These are phyloP conservation scores for Corrigiola litoralis DNA, from an alignment of 179 eudicot species.

Conservation along the genomic window DNA sequence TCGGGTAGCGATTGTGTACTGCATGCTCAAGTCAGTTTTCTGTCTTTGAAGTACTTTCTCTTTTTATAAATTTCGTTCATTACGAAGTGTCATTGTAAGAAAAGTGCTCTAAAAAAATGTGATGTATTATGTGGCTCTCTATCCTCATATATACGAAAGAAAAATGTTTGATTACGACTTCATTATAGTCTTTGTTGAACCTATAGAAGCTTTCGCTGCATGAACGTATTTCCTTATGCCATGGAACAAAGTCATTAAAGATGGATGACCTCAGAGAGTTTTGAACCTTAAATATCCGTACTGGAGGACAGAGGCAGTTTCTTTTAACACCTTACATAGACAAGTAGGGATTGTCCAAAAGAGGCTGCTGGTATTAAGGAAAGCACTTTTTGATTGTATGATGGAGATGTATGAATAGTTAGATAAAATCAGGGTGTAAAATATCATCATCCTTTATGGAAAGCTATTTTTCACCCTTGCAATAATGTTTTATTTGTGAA, in stretches of 20 bases:
- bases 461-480: too few species aligned
- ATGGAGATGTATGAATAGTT: background rate
- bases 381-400: background rate
- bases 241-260: background rate
- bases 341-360: background rate
- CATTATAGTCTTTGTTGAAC: background rate
- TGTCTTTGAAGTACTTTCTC: background rate
- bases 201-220: background rate
- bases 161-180: too few species aligned
- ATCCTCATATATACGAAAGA: too few species aligned
- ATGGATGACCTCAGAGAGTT: background rate
- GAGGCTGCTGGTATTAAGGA: background rate
- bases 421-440: background rate
- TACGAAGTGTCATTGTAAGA: too few species aligned
- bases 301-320: too few species aligned
- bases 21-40: slow-evolving; percentile 80
- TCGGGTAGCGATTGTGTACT: slow-evolving; percentile 80
- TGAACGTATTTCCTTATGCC: background rate
- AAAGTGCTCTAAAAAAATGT: too few species aligned
- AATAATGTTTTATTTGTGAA: too few species aligned
- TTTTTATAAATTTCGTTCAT: background rate
- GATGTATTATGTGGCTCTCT: too few species aligned
- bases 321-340: background rate
- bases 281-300: too few species aligned
- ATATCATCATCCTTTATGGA: background rate